Evolutionary conservation across 2,329 filamentous ascomycete genomes (phyloP).

Genomic region (Penicillium psychrosexuale): DNA sequence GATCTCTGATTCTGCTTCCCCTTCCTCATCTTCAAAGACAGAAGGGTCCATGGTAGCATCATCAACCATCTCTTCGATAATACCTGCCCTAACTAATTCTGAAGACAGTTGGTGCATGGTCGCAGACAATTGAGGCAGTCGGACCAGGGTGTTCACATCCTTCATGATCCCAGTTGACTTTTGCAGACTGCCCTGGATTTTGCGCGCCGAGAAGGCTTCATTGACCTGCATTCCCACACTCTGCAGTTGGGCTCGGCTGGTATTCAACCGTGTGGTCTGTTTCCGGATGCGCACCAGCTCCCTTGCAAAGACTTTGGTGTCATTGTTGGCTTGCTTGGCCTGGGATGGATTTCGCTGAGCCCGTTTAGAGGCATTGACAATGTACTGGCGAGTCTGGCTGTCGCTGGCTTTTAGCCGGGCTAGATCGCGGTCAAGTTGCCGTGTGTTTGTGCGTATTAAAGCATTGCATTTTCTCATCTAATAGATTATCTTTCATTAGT

Average conservation of each 20-base stretch:
- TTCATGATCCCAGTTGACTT: slow-evolving; percentile 92
- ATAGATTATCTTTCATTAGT: slow-evolving; percentile 10
- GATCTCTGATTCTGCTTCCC: slow-evolving; percentile 78
- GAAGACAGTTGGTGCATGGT: slow-evolving; percentile 86
- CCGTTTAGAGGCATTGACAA: slow-evolving; percentile 76
- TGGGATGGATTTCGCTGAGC: slow-evolving; percentile 76
- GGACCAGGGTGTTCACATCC: slow-evolving; percentile 83
- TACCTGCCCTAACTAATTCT: slow-evolving; percentile 89
- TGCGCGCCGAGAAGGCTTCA: slow-evolving; percentile 90
- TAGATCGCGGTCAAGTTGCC: slow-evolving; percentile 94
- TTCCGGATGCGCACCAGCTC: slow-evolving; percentile 82
- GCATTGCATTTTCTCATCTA: slow-evolving; percentile 94
- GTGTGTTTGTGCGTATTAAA: slow-evolving; percentile 83
- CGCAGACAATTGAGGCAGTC: slow-evolving; percentile 77
- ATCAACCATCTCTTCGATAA: slow-evolving; percentile 96
- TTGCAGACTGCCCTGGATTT: slow-evolving; percentile 89
- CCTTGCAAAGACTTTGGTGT: slow-evolving; percentile 82
- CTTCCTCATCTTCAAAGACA: slow-evolving; percentile 66
- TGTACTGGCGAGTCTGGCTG: slow-evolving; percentile 77
- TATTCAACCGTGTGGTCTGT: slow-evolving; percentile 70
- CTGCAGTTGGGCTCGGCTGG: slow-evolving; percentile 84
- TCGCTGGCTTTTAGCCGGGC: slow-evolving; percentile 73
- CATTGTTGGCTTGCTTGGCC: slow-evolving; percentile 72
- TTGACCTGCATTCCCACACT: slow-evolving; percentile 97
- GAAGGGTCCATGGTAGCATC: slow-evolving; percentile 77